Conservation (phyloP, 176 grass and related monocot species). For the Olyra latifolia region DNA sequence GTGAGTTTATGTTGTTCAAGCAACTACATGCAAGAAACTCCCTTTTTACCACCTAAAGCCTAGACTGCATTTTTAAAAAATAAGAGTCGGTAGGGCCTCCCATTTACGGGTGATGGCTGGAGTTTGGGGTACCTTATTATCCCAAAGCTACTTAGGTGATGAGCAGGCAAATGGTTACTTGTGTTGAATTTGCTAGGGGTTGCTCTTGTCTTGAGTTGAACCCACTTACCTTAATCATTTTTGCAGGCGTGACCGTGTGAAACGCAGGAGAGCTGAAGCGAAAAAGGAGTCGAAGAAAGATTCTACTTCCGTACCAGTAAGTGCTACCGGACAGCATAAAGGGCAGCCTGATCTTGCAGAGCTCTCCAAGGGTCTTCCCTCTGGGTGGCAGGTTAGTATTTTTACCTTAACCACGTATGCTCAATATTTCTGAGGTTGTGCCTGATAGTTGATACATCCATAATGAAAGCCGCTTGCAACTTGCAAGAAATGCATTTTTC, state of each 20-base stretch:
- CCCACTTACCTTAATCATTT: background rate
- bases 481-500: background rate
- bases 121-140: too few species aligned
- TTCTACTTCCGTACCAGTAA: background rate
- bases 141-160: too few species aligned
- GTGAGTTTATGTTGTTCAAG: background rate
- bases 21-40: background rate
- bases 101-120: too few species aligned
- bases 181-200: background rate
- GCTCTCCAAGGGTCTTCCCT: conserved; percentile 85
- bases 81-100: background rate
- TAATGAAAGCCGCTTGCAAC: background rate
- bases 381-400: conserved; percentile 75
- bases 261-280: conserved; percentile 64
- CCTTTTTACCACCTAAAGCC: background rate
- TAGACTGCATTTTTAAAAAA: background rate
- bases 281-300: conserved; percentile 38
- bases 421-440: background rate
- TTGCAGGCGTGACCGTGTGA: conserved; percentile 81
- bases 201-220: background rate
- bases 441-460: background rate
- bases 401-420: background rate
- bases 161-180: background rate
- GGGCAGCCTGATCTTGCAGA: conserved; percentile 56
- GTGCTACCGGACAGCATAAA: conserved; percentile 32